A percentile compares a stretch with the other conserved stretches of the same genome.
Conservation (phyloP, 108 stramenopile species). For the Aurantiochytrium sp. region DNA sequence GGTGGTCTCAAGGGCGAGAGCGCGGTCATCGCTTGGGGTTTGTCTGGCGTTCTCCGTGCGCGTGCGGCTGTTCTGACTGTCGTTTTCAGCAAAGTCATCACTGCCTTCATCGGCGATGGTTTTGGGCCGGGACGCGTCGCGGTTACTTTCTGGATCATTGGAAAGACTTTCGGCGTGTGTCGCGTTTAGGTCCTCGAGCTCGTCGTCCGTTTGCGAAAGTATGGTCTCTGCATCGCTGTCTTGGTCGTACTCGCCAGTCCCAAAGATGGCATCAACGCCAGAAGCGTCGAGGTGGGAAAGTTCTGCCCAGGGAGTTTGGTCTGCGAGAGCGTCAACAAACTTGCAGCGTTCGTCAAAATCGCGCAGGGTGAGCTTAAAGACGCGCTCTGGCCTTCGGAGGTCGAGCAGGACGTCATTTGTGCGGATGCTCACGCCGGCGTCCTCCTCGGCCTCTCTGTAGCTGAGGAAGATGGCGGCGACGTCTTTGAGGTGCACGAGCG, state of each 20-base stretch:
- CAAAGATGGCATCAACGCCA: background rate
- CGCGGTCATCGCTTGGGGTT: no score
- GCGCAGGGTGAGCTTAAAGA: background rate
- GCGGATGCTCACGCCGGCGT: background rate
- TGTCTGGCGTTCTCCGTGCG: no score
- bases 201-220: background rate
- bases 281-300: background rate
- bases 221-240: background rate
- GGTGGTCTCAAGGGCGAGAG: no score
- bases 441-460: background rate
- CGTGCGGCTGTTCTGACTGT: no score
- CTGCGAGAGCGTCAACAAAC: background rate
- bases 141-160: no score
- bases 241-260: background rate
- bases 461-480: background rate
- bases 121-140: no score
- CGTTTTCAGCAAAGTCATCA: no score
- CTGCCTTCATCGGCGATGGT: no score
- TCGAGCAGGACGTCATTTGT: background rate
- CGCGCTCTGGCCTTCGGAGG: background rate
- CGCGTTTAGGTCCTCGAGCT: no score
- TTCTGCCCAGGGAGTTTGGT: background rate
- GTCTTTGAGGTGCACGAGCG: background rate
- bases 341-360: background rate
- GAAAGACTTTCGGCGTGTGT: no score